These are phyloP conservation scores for Samsoniella hepiali DNA, from an alignment of 2,329 filamentous ascomycete genomes.

Conservation along the genomic window DNA sequence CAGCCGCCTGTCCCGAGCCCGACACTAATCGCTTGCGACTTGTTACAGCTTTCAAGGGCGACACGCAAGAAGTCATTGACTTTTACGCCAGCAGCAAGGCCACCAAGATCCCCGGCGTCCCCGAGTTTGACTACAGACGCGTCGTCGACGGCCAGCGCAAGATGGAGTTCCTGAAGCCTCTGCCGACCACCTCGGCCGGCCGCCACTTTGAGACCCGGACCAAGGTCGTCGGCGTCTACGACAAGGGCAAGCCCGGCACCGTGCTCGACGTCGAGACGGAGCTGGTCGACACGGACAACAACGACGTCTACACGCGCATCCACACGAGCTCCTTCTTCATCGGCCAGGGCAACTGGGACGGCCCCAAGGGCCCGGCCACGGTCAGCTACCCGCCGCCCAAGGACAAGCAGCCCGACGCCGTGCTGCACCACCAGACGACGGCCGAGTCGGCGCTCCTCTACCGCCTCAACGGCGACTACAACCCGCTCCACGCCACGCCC, in stretches of 20 bases:
- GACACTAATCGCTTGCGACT: slow-evolving; percentile 17
- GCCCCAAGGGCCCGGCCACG: slow-evolving; percentile 81
- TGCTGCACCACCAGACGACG: slow-evolving; percentile 67
- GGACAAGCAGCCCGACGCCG: slow-evolving; percentile 69
- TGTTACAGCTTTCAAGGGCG: slow-evolving; percentile 67
- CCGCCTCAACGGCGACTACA: slow-evolving; percentile 89
- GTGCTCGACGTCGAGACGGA: slow-evolving; percentile 77
- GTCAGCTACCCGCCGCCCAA: slow-evolving; percentile 75
- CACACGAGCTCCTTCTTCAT: slow-evolving; percentile 75
- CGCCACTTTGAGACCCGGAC: slow-evolving; percentile 71
- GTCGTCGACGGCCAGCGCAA: slow-evolving; percentile 82
- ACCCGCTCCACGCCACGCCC: slow-evolving; percentile 84
- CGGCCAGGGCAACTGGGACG: slow-evolving; percentile 78
- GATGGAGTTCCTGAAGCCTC: slow-evolving; percentile 71
- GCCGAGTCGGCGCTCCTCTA: slow-evolving; percentile 73
- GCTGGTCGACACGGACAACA: slow-evolving; percentile 66
- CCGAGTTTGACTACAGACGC: slow-evolving; percentile 69
- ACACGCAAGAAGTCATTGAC: slow-evolving; percentile 72
- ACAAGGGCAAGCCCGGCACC: slow-evolving; percentile 80
- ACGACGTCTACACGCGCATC: slow-evolving; percentile 68
- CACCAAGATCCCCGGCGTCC: slow-evolving; percentile 69
- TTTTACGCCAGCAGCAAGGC: slow-evolving; percentile 72
- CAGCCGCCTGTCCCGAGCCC: not conserved
- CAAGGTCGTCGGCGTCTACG: slow-evolving; percentile 81
- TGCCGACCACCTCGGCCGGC: slow-evolving; percentile 69